A percentile compares a stretch with the other conserved stretches of the same genome.
phyloP scores from a whole-genome alignment of 2,329 filamentous ascomycete species.

The Hypoxylon sp. region DNA sequence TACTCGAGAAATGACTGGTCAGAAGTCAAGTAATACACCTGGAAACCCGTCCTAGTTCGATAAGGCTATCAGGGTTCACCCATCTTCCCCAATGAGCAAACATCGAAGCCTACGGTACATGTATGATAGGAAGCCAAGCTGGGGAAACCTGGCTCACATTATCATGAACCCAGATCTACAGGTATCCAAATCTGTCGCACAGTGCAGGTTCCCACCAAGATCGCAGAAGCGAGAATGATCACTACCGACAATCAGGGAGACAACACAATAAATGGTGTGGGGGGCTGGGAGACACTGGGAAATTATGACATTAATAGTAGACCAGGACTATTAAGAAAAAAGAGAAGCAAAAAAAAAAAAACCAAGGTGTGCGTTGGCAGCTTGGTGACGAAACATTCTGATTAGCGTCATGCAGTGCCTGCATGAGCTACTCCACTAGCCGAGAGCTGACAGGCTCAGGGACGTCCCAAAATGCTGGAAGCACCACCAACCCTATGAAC shows the following conservation, averaged over 20 bases:
- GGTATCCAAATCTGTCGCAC: constrained; percentile 27
- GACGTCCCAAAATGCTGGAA: constrained; percentile 41
- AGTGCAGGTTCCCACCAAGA: constrained; percentile 19
- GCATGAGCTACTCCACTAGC: constrained; percentile 23
- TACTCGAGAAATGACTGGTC: constrained; percentile 41
- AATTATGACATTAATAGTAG: constrained; percentile 24
- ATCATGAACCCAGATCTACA: constrained; percentile 20
- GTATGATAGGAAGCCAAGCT: constrained; percentile 20
- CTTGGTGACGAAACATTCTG: constrained; percentile 47
- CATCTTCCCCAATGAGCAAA: constrained; percentile 23
- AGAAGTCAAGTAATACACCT: constrained; percentile 24
- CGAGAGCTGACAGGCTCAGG: constrained; percentile 33
- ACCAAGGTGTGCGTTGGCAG: constrained; percentile 46
- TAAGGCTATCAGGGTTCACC: constrained; percentile 15
- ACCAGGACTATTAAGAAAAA: constrained; percentile 23
- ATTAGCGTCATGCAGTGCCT: constrained; percentile 45
- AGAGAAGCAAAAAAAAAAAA: constrained; percentile 26
- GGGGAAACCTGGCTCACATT: constrained; percentile 1
- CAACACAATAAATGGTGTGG: constrained; percentile 26
- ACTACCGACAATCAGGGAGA: background rate
- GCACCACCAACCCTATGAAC: constrained; percentile 32
- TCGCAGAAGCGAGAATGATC: constrained; percentile 16
- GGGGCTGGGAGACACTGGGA: constrained; percentile 26
- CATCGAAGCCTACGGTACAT: background rate
- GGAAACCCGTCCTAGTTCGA: constrained; percentile 10